Evolutionary conservation across 768 basidiomycete species (phyloP).

Genomic region (Psilocybe cyanescens): DNA sequence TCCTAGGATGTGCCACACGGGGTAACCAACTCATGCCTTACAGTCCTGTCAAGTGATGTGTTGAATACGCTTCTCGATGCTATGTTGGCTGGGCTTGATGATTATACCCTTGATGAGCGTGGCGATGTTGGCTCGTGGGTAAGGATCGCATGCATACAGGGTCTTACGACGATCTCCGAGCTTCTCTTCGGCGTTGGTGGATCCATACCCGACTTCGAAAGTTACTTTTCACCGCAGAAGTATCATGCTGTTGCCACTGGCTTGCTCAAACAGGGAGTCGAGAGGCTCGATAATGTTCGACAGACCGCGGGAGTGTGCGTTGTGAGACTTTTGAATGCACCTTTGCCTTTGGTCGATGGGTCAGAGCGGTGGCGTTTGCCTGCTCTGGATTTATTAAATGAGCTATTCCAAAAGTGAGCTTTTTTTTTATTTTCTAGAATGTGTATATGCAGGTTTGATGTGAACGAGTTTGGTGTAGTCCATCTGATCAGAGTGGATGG

Average conservation of each 20-base stretch:
- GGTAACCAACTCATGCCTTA: conserved; percentile 14
- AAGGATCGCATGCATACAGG: conserved; percentile 75
- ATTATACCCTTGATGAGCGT: conserved; percentile 93
- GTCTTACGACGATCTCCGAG: conserved; percentile 57
- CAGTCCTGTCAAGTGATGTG: conserved; percentile 52
- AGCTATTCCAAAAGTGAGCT: conserved; percentile 57
- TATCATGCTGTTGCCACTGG: conserved; percentile 64
- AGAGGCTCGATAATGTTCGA: conserved; percentile 89
- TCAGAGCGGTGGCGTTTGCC: conserved; percentile 56
- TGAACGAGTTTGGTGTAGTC: conserved; percentile 7
- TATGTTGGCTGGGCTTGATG: conserved; percentile 73
- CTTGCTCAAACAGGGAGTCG: conserved; percentile 87
- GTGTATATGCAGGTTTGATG: conserved; percentile 1
- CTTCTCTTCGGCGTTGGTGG: conserved; percentile 51
- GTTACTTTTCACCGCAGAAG: conserved; percentile 61
- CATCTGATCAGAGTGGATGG: conserved; percentile 53
- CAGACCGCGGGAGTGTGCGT: conserved; percentile 76
- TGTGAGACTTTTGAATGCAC: conserved; percentile 48
- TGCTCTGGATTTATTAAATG: conserved; percentile 47
- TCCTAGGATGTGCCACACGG: conserved; percentile 16
- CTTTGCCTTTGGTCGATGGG: conserved; percentile 43
- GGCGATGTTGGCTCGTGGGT: conserved; percentile 98
- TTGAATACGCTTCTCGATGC: conserved; percentile 56
- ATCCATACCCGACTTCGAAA: conserved; percentile 47
- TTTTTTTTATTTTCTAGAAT: background rate